Conservation (phyloP, 352 stramenopile genomes). For the Halophytophthora polymorphica region DNA sequence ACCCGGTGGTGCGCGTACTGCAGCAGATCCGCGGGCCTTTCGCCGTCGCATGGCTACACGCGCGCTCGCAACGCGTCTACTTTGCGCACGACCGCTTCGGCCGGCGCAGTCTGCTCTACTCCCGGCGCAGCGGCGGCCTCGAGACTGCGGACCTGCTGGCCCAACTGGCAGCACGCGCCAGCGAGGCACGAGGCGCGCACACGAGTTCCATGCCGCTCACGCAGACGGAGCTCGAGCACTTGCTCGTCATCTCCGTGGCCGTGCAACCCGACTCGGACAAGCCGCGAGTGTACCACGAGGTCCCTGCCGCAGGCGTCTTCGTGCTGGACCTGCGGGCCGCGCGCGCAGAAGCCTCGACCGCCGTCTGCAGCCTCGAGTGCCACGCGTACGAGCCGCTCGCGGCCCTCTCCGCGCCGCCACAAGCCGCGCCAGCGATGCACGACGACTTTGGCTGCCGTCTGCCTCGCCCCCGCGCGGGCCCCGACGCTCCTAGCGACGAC, state of each 20-base stretch:
- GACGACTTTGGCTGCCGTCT: slow-evolving; percentile 36
- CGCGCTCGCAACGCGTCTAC: slow-evolving; percentile 61
- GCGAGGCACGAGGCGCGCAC: not conserved
- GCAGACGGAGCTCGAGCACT: slow-evolving; percentile 16
- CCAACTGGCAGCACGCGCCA: slow-evolving; percentile 3
- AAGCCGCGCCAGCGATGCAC: not conserved
- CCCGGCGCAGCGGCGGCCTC: slow-evolving; percentile 20
- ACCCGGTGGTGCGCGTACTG: slow-evolving; percentile 37
- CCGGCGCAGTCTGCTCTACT: slow-evolving; percentile 86
- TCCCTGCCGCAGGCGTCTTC: slow-evolving; percentile 74
- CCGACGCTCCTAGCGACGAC: not conserved
- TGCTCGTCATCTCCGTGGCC: slow-evolving; percentile 50
- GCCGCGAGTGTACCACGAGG: slow-evolving; percentile 47
- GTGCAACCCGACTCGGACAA: slow-evolving; percentile 22
- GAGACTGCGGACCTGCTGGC: slow-evolving; percentile 18
- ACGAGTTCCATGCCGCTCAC: slow-evolving; percentile 7
- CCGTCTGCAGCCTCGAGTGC: slow-evolving; percentile 27
- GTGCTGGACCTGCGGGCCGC: slow-evolving; percentile 45
- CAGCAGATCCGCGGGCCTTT: slow-evolving; percentile 69
- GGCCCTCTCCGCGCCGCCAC: not conserved
- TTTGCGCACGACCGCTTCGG: slow-evolving; percentile 91
- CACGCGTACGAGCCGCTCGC: slow-evolving; percentile 33
- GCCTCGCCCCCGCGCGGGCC: slow-evolving; percentile 4
- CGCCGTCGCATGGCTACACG: slow-evolving; percentile 81
- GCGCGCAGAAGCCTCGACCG: not conserved